Base-by-base conservation (phyloP, 2,329 filamentous ascomycete genomes). In the Epichloe baconii region DNA sequence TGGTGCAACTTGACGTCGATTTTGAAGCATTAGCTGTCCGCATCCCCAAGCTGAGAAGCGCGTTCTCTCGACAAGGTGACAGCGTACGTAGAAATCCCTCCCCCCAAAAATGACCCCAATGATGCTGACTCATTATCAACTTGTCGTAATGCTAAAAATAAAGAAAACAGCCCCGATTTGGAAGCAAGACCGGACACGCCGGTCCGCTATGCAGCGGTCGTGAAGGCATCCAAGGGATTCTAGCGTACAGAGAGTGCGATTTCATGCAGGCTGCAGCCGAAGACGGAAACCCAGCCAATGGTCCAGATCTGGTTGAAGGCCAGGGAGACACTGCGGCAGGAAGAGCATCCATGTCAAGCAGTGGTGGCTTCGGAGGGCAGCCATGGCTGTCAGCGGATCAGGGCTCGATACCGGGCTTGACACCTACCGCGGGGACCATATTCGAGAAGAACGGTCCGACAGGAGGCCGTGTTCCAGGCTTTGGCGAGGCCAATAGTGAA, bases 1-100 rank as follows among this genome's bases (percentile, higher is more conserved):
- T 97, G 37, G 87, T 93, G 3, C 93, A 97, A 65, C 73, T 97
- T 5, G 89, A 97, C 58, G 85, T 96, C 15, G 93, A 98, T 61
- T 76, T 97, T 4, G 87, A 94, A 64, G 82, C 80, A 11, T 74
- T 88, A 26, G 80, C 82, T 12, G 67, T 81, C 55, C 74, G 76
- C 57, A 81, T 79, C 56, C 79, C 75, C 8, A 79, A 76, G 54
- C 70, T 82, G 19, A 75, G 71, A 56, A 65, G 71, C 26, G 74
- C 74, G 1, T 80, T 81, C 47, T 70, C 76, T n/a, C 73, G 76
- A 45, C 73, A 70, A 50, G 68, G 62, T 26, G 73, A 78, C 44
- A 74, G 68, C 43, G 76, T 79, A 68, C 59, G 76, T 73, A 36
- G 43, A 47, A 4, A 4, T 8, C 26, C 26, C 8, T 8, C 8